Evolutionary conservation across 768 basidiomycete genomes (phyloP).

Genomic region (Trametes maxima): DNA sequence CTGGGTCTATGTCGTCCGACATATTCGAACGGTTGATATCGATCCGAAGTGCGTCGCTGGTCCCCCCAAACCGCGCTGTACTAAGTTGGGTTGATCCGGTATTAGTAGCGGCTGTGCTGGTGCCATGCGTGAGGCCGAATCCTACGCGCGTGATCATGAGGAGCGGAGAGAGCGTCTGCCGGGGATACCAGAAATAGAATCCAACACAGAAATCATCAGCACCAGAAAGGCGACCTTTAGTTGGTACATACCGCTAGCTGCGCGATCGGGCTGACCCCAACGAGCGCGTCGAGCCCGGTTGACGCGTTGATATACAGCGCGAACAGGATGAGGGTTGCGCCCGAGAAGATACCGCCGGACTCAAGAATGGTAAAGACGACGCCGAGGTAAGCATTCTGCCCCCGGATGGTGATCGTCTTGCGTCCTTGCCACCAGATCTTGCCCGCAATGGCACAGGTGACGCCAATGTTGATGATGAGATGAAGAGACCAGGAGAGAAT

Average conservation of each 20-base stretch:
- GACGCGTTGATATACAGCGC: neutral
- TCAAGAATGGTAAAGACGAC: constrained; percentile 5
- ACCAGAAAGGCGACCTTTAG: neutral
- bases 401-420: neutral
- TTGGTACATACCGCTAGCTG: neutral
- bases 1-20: no score
- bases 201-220: no score
- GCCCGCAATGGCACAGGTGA: constrained; percentile 1
- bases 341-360: constrained; percentile 10
- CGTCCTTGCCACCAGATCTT: neutral
- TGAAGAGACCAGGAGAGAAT: constrained; percentile 3
- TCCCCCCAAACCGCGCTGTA: no score
- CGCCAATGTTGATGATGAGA: constrained; percentile 3
- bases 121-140: no score
- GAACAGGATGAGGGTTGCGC: neutral
- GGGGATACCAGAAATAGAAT: no score
- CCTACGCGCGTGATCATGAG: no score
- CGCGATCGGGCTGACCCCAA: neutral
- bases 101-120: no score
- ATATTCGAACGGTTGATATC: no score
- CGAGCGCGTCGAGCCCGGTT: neutral
- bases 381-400: constrained; percentile 1
- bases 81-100: no score
- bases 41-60: no score
- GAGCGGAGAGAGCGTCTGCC: no score